Percentiles rank a stretch among this genome's conserved stretches.
Conservation (phyloP, 2,329 filamentous ascomycete species). For the Eurotiales sp. region DNA sequence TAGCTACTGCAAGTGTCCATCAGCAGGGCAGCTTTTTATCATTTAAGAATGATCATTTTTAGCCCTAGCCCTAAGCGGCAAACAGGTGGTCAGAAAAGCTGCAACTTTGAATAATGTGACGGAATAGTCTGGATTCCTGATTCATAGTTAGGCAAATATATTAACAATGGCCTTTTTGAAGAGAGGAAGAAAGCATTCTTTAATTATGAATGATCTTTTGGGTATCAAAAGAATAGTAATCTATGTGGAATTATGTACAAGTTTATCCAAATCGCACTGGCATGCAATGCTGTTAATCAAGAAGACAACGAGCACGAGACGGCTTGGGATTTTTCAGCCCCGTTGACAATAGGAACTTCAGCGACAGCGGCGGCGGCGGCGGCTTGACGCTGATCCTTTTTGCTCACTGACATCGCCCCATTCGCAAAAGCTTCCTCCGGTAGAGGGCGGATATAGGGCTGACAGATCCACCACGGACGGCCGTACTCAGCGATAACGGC, state of each 20-base stretch:
- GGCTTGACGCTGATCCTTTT: conserved; percentile 49
- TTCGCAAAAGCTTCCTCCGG: conserved; percentile 83
- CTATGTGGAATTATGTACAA: too few species aligned
- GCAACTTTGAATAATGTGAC: too few species aligned
- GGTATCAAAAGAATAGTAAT: too few species aligned
- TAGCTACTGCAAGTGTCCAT: conserved; percentile 14
- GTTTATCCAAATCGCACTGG: too few species aligned
- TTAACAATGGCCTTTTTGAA: too few species aligned
- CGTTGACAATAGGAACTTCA: not conserved
- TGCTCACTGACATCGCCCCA: conserved; percentile 70
- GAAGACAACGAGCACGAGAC: not conserved
- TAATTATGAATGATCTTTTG: too few species aligned
- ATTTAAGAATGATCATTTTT: not conserved
- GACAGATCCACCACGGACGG: conserved; percentile 84
- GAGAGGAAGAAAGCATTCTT: too few species aligned
- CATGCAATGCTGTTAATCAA: not conserved
- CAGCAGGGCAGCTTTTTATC: not conserved
- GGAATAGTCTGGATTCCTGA: too few species aligned
- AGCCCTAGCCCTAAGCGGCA: too few species aligned
- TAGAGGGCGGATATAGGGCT: conserved; percentile 80
- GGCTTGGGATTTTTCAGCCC: not conserved
- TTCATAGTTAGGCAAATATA: too few species aligned
- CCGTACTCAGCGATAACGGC: conserved; percentile 69
- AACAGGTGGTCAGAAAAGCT: too few species aligned
- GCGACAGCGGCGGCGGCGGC: not conserved